Base-by-base conservation (phyloP, 805 yeast species). In the Myxozyma kluyveri region DNA sequence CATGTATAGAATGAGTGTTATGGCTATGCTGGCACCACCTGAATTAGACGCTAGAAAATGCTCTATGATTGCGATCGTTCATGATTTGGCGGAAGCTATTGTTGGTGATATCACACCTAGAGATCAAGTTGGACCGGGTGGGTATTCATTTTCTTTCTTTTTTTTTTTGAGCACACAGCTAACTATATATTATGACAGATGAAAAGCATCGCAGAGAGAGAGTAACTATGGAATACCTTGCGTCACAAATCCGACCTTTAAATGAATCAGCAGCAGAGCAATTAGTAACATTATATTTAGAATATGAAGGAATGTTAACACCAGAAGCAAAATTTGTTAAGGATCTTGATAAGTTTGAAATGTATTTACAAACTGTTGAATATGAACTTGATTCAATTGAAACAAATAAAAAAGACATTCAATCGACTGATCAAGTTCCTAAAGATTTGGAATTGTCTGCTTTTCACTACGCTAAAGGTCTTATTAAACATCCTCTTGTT, bases 91-190 rank as follows among this genome's bases (percentile, higher is more conserved):
- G 9, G 99, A 91, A 73, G 69, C 90, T 3, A 72, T 91, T 26
- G 98, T 91, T 12, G 99, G 99, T 29, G 99, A 91, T 67, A 87
- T 91, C 45, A 89, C 96, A 1, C 93, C 99, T 62, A 69, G 79
- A 67, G 86, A 89, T 71, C 65, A 77, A 53, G 79, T 90, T 27
- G 73, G 81, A 42, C 88, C 89, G 47, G 67, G 67, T 63, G 32
- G 9, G 59, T 9, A 29, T 29, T 29, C 33, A 9, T 44, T 24
- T 7, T 32, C n/a, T 14, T 18, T 27, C n/a, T 3, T 37, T 18
- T 18, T 44, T 4, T n/a, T 5, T 14, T 22, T 14, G 29, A 9
- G 40, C 45, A 9, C 18, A 29, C 32, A 19, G 24, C 18, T n/a
- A 22, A 17, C 42, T 4, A 21, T 24, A 9, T 17, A 3, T 31